phyloP scores from a whole-genome alignment of 2,329 filamentous ascomycete species.

The Aspergillus pseudonomiae region DNA sequence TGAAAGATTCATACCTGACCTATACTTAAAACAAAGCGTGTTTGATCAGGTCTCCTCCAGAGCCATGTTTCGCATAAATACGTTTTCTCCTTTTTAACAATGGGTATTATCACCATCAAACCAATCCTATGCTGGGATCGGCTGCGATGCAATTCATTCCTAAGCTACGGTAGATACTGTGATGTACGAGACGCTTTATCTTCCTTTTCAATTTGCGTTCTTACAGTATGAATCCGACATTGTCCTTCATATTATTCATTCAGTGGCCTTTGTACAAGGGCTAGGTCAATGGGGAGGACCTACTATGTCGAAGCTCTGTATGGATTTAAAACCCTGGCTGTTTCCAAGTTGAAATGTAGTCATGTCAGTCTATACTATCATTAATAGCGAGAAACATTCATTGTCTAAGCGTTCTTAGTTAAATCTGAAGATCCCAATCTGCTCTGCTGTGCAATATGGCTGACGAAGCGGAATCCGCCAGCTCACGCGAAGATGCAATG shows the following conservation, averaged over 20 bases:
- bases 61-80: no score
- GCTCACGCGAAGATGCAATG: not conserved
- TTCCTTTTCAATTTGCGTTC: no score
- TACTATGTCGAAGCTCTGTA: not conserved
- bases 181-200: no score
- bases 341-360: not conserved
- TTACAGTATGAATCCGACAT: not conserved
- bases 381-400: not conserved
- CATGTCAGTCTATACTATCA: not conserved
- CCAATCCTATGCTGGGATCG: no score
- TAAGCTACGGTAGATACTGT: no score
- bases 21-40: not conserved
- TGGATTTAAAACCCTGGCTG: not conserved
- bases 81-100: no score
- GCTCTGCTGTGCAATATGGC: not conserved
- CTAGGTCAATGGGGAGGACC: no score
- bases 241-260: not conserved
- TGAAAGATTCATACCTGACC: not conserved
- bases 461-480: not conserved
- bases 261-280: not conserved
- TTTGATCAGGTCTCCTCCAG: no score
- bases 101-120: no score
- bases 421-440: not conserved
- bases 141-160: no score
- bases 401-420: not conserved